Percentiles rank a stretch among this genome's conserved stretches.
These are phyloP conservation scores for Pseudopyrenochaeta lycopersici DNA, from an alignment of 2,329 filamentous ascomycete species.

Conservation along the genomic window DNA sequence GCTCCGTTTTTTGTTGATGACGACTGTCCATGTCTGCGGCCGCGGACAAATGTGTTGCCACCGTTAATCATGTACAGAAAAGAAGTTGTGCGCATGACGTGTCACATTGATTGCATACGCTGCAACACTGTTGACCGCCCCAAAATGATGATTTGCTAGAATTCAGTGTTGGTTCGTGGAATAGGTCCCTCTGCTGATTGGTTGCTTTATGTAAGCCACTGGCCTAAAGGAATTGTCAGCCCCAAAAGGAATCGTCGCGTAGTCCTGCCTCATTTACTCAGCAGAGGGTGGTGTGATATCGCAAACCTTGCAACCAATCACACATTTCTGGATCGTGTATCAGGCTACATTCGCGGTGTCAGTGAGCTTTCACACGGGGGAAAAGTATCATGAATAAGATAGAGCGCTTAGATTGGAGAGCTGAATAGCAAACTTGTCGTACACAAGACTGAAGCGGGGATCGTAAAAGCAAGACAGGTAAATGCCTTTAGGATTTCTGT, in stretches of 20 bases:
- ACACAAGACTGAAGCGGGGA: slow-evolving; percentile 27
- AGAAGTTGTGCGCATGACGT: neutral
- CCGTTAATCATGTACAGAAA: neutral
- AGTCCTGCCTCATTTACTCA: slow-evolving; percentile 6
- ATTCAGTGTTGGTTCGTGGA: neutral
- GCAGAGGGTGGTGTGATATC: slow-evolving; percentile 9
- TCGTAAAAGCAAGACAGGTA: slow-evolving; percentile 26
- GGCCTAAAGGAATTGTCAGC: neutral
- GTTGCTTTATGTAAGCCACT: neutral
- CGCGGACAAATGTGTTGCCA: slow-evolving; percentile 7
- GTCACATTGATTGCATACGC: neutral
- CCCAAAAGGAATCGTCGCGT: neutral
- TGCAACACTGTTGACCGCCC: neutral
- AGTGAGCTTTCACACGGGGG: neutral
- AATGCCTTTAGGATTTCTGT: slow-evolving; percentile 50
- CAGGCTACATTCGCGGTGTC: neutral
- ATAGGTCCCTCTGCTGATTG: neutral
- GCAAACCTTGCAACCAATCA: neutral
- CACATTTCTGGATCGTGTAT: neutral
- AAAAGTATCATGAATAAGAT: slow-evolving; percentile 3
- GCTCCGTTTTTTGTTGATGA: neutral
- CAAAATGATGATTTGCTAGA: neutral
- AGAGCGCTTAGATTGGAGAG: slow-evolving; percentile 31
- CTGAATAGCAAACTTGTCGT: slow-evolving; percentile 23
- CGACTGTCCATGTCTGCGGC: slow-evolving; percentile 1